These are phyloP conservation scores for Malus orientalis DNA, from an alignment of 306 rosid species.

Conservation along the genomic window DNA sequence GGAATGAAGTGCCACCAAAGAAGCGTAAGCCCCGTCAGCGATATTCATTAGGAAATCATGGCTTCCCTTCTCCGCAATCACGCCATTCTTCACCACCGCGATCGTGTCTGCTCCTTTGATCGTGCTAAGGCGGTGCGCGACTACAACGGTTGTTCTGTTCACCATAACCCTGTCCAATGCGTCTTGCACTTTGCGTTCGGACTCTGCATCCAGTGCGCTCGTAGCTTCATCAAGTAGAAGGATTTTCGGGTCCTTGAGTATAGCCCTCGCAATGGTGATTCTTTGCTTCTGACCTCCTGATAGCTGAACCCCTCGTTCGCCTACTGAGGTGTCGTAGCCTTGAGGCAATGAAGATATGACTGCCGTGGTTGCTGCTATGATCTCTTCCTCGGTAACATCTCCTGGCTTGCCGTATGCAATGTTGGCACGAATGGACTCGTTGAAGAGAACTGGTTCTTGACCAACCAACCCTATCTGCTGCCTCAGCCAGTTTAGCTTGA, in stretches of 20 bases:
- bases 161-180: conserved; percentile 78
- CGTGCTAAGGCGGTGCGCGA: conserved; percentile 77
- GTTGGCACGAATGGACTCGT: conserved; percentile 65
- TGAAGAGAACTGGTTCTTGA: conserved; percentile 86
- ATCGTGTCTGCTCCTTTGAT: conserved; percentile 68
- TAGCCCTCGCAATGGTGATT: conserved; percentile 82
- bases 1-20: conserved; percentile 65
- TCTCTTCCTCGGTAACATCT: conserved; percentile 57
- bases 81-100: conserved; percentile 68
- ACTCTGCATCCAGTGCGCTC: conserved; percentile 85
- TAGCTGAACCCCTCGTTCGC: conserved; percentile 77
- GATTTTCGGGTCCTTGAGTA: conserved; percentile 66
- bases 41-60: conserved; percentile 68
- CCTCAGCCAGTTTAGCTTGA: conserved; percentile 70
- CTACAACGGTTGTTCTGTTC: conserved; percentile 71
- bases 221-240: conserved; percentile 89
- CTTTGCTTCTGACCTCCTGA: conserved; percentile 95
- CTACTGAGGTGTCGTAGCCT: conserved; percentile 66
- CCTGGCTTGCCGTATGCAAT: conserved; percentile 68
- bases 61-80: conserved; percentile 66
- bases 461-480: conserved; percentile 87
- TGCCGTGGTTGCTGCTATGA: conserved; percentile 58
- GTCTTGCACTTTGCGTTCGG: conserved; percentile 71
- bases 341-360: conserved; percentile 59
- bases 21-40: conserved; percentile 57